Evolutionary conservation across 805 yeast species (phyloP).

Genomic region (Pichia eremophila): DNA sequence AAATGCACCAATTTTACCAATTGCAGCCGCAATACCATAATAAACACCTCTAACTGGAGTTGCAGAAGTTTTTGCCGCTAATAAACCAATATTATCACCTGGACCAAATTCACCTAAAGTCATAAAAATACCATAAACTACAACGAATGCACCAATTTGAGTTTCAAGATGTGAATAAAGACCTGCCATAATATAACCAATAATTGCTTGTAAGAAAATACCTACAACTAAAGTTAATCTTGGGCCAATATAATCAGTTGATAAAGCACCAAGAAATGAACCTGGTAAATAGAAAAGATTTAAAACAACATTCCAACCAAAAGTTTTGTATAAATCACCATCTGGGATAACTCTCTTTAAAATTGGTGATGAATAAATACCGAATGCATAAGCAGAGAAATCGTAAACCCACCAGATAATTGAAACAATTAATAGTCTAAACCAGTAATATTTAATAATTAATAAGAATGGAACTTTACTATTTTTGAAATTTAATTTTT

Average conservation of each 20-base stretch:
- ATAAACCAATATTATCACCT: slow-evolving; percentile 83
- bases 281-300: slow-evolving; percentile 89
- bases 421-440: slow-evolving; percentile 60
- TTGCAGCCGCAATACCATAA: slow-evolving; percentile 85
- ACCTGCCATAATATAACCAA: slow-evolving; percentile 83
- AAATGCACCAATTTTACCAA: slow-evolving; percentile 89
- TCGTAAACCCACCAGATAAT: slow-evolving; percentile 89
- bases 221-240: slow-evolving; percentile 68
- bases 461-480: slow-evolving; percentile 58
- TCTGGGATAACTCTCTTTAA: slow-evolving; percentile 48
- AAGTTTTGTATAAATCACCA: slow-evolving; percentile 56
- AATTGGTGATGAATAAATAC: slow-evolving; percentile 72
- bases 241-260: slow-evolving; percentile 89
- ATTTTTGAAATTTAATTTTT: slow-evolving; percentile 58
- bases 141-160: slow-evolving; percentile 70
- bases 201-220: slow-evolving; percentile 58
- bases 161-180: slow-evolving; percentile 43
- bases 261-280: slow-evolving; percentile 73
- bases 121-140: slow-evolving; percentile 79
- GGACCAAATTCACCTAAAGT: slow-evolving; percentile 91
- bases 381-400: slow-evolving; percentile 80
- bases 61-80: slow-evolving; percentile 80
- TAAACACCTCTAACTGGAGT: slow-evolving; percentile 86
- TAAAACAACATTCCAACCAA: slow-evolving; percentile 89
- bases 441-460: slow-evolving; percentile 75